Evolutionary conservation across 768 basidiomycete genomes (phyloP), one percentile per base, ranked within the genome.

Genomic region (Austroboletus eburneus): DNA sequence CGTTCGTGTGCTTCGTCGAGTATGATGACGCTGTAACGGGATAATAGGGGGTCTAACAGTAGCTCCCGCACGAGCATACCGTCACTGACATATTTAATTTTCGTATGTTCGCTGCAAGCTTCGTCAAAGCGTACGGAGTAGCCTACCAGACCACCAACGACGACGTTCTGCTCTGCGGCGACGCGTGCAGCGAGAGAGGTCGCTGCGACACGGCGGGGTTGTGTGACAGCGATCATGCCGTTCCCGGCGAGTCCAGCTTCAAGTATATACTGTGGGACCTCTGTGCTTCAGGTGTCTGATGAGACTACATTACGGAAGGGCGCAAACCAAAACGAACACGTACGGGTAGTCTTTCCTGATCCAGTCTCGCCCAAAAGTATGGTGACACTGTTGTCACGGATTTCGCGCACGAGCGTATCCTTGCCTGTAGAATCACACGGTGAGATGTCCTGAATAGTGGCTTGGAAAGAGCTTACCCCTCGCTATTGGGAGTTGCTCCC

Each of bases 1-100:
- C 96, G 79, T 63, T 99, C 96, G 67, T 99, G 96, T 0, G 96
- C 96, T 65, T 99, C 96, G 57, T 99, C 96, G 35, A 99, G 83
- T 46, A 98, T 75, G 43, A 99, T 75, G 24, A 93, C 80, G 59
- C 87, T 87, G 68, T 98, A 99, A 48, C 75, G 76, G 43, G 80
- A 81, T 38, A 98, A 73, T 25, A 85, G 63, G 14, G 80, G 73
- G 61, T 94, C 91, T 35, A 78, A 80, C 50, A 94, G 75, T 41
- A 94, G 78, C 73, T 99, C 96, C 35, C 93, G 81, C 35, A 94
- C 85, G 54, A 98, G 83, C 89, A 98, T 97, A 52, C 96, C 96
- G 58, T 99, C 96, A 45, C 94, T 98, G 67, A 96, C 77, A 62
- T 92, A 99, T 69, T 97, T 98, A 68, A 98, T 87, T 39, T 84